Conservation (phyloP, 1,139 yeast genomes). For the Diutina siamensis region DNA sequence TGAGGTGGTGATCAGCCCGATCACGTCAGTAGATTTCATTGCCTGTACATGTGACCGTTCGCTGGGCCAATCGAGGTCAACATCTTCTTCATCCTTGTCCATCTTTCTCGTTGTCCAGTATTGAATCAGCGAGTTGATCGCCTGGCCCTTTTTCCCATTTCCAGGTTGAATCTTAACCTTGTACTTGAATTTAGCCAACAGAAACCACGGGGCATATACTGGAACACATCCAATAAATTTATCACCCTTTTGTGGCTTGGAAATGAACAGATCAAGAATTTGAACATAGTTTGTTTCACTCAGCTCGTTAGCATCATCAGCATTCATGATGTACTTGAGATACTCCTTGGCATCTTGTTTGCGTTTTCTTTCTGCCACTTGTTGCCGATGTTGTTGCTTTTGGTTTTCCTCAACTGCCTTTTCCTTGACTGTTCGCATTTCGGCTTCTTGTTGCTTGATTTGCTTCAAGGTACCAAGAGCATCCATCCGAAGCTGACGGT, state of each 20-base stretch:
- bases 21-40: constrained; percentile 40
- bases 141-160: constrained; percentile 77
- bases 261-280: constrained; percentile 27
- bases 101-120: constrained; percentile 46
- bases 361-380: constrained; percentile 13
- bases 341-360: constrained; percentile 19
- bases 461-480: constrained; percentile 77
- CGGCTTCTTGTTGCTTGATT: constrained; percentile 17
- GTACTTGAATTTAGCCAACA: constrained; percentile 64
- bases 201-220: constrained; percentile 86
- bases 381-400: constrained; percentile 14
- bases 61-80: constrained; percentile 57
- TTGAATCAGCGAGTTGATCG: constrained; percentile 56
- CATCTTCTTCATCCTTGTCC: constrained; percentile 39
- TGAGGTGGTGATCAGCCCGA: constrained; percentile 27
- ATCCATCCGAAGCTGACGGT: constrained; percentile 59
- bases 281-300: constrained; percentile 23
- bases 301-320: constrained; percentile 25
- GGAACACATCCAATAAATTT: constrained; percentile 56
- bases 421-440: constrained; percentile 16
- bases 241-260: constrained; percentile 34
- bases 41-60: constrained; percentile 46
- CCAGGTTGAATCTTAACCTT: constrained; percentile 87
- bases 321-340: constrained; percentile 14
- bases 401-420: constrained; percentile 14